These are phyloP conservation scores for Agrocybe pediades DNA, from an alignment of 768 basidiomycete genomes.

Conservation along the genomic window DNA sequence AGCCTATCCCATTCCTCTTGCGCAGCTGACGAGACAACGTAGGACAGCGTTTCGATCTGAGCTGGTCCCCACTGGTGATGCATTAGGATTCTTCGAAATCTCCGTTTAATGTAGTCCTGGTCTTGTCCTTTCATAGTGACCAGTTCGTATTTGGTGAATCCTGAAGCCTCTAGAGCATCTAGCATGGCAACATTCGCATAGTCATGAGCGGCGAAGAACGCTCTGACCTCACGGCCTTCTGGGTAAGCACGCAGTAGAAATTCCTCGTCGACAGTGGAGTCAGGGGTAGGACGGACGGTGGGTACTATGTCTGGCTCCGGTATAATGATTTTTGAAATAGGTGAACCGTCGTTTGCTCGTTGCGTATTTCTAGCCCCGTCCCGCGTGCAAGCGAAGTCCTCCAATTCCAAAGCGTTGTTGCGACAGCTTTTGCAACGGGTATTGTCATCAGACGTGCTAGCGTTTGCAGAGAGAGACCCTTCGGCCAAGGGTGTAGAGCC, in stretches of 20 bases:
- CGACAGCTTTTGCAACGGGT: too few relatives aligned
- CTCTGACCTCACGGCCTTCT: not conserved
- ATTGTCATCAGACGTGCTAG: too few relatives aligned
- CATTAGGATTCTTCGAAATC: not conserved
- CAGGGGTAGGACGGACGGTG: not conserved
- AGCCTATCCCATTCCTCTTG: not conserved
- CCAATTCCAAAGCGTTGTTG: too few relatives aligned
- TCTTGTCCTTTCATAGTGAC: constrained; percentile 3
- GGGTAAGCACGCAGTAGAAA: not conserved
- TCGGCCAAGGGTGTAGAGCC: too few relatives aligned
- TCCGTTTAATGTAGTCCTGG: not conserved
- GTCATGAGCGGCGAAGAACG: not conserved
- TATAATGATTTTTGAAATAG: too few relatives aligned
- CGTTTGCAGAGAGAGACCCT: too few relatives aligned
- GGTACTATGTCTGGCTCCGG: too few relatives aligned
- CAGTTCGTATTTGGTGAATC: constrained; percentile 6
- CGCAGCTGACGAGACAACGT: not conserved
- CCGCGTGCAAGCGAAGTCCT: too few relatives aligned
- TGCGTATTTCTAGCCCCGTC: too few relatives aligned
- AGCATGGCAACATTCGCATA: not conserved
- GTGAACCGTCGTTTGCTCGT: too few relatives aligned
- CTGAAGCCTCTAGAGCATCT: not conserved
- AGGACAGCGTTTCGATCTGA: constrained; percentile 1
- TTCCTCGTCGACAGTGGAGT: not conserved
- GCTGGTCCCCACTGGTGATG: not conserved